These are phyloP conservation scores for Citrullus amarus DNA, from an alignment of 306 rosid species.

Conservation along the genomic window DNA sequence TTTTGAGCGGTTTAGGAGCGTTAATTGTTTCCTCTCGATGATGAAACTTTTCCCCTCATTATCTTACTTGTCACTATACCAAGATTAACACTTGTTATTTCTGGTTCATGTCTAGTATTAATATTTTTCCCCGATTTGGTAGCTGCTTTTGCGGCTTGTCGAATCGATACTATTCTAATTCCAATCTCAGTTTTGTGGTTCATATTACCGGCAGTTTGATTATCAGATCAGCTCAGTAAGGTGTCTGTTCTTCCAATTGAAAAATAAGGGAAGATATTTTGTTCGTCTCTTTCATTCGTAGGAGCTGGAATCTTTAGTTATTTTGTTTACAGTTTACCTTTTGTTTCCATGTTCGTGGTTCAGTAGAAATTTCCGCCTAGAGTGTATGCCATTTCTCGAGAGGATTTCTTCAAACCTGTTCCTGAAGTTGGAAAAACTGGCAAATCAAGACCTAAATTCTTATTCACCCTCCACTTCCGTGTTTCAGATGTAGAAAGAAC, in stretches of 20 bases:
- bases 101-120: constrained; percentile 4
- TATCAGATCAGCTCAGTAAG: background rate
- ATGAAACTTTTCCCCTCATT: background rate
- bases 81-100: background rate
- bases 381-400: background rate
- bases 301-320: background rate
- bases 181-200: background rate
- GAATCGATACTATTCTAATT: background rate
- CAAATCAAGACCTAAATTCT: background rate
- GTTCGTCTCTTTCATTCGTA: background rate
- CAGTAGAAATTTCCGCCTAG: background rate
- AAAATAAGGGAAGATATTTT: background rate
- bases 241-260: background rate
- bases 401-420: background rate
- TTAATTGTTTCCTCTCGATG: background rate
- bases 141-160: background rate
- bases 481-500: background rate
- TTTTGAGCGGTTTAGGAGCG: background rate
- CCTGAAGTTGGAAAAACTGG: background rate
- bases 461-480: background rate
- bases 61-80: background rate
- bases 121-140: background rate
- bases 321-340: background rate
- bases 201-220: background rate
- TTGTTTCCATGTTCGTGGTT: background rate